Percentiles rank a stretch among this genome's conserved stretches.
Evolutionary conservation across 2,329 filamentous ascomycete species (phyloP).

Genomic region (Aaosphaeria arxii): DNA sequence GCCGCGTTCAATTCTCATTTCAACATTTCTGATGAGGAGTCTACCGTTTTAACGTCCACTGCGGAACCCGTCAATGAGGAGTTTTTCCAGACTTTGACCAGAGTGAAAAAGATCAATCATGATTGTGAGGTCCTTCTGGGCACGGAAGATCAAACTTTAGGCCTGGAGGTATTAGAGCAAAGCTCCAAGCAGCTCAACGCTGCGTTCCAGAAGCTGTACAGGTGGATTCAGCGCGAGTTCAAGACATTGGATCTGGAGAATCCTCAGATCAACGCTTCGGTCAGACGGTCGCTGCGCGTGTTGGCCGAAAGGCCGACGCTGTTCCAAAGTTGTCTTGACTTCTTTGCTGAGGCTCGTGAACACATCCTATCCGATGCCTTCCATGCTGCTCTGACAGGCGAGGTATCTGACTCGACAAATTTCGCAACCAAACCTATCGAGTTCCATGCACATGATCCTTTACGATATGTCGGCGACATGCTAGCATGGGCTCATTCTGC

Average conservation of each 20-base stretch:
- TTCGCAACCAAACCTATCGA: slow-evolving; percentile 78
- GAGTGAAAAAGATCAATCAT: slow-evolving; percentile 81
- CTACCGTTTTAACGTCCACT: slow-evolving; percentile 70
- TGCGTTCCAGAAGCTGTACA: slow-evolving; percentile 92
- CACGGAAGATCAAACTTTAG: slow-evolving; percentile 83
- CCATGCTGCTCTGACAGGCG: slow-evolving; percentile 79
- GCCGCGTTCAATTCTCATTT: slow-evolving; percentile 79
- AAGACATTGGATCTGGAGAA: slow-evolving; percentile 91
- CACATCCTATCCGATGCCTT: slow-evolving; percentile 85
- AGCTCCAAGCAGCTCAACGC: slow-evolving; percentile 82
- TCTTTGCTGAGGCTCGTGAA: slow-evolving; percentile 87
- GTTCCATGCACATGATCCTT: slow-evolving; percentile 83
- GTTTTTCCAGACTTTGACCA: slow-evolving; percentile 75
- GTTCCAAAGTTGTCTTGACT: slow-evolving; percentile 91
- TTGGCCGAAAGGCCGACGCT: slow-evolving; percentile 84
- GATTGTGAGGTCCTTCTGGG: slow-evolving; percentile 89
- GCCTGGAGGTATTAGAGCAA: slow-evolving; percentile 87
- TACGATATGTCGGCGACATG: slow-evolving; percentile 96
- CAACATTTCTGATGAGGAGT: slow-evolving; percentile 76
- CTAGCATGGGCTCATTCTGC: slow-evolving; percentile 95
- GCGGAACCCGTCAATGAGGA: slow-evolving; percentile 79
- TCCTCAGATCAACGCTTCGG: slow-evolving; percentile 82
- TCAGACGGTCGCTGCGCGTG: slow-evolving; percentile 79
- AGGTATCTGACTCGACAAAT: slow-evolving; percentile 57
- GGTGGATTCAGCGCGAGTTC: slow-evolving; percentile 93